Percentiles rank a stretch among this genome's conserved stretches.
Conservation (phyloP, 1,139 yeast species). For the Spathaspora sp. region DNA sequence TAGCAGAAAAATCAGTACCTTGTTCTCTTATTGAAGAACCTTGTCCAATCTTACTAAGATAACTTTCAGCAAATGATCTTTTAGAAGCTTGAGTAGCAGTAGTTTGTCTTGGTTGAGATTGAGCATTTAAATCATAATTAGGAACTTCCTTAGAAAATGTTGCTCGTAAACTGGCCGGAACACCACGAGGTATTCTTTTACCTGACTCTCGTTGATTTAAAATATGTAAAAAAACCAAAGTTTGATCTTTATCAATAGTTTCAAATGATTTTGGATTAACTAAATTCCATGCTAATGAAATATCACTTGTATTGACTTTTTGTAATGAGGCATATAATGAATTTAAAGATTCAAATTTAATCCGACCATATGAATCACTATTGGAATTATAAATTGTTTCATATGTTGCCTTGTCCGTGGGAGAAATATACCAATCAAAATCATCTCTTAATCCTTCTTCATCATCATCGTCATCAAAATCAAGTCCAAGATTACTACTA, state of each 20-base stretch:
- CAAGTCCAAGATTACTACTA: slow-evolving; percentile 28
- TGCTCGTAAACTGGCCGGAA: slow-evolving; percentile 90
- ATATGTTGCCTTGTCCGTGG: slow-evolving; percentile 75
- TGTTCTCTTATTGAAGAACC: slow-evolving; percentile 50
- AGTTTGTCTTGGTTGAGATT: slow-evolving; percentile 38
- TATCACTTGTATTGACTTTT: slow-evolving; percentile 79
- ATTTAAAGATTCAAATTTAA: slow-evolving; percentile 68
- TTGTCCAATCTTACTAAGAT: slow-evolving; percentile 45
- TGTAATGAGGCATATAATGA: slow-evolving; percentile 67
- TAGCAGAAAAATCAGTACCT: slow-evolving; percentile 75
- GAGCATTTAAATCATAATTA: slow-evolving; percentile 58
- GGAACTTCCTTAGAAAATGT: slow-evolving; percentile 87
- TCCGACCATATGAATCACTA: slow-evolving; percentile 80
- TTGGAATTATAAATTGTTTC: slow-evolving; percentile 76
- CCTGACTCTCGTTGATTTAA: slow-evolving; percentile 89
- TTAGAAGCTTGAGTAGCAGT: slow-evolving; percentile 14
- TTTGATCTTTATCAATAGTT: slow-evolving; percentile 91
- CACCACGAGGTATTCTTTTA: slow-evolving; percentile 84
- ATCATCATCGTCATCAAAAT: slow-evolving; percentile 50
- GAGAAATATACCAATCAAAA: slow-evolving; percentile 96
- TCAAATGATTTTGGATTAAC: slow-evolving; percentile 87
- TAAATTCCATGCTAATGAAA: slow-evolving; percentile 92
- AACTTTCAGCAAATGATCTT: slow-evolving; percentile 40
- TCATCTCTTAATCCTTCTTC: slow-evolving; percentile 63
- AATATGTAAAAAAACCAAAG: slow-evolving; percentile 84